Base-by-base conservation (phyloP, 495 filamentous ascomycete species). In the Penicillium angulare region DNA sequence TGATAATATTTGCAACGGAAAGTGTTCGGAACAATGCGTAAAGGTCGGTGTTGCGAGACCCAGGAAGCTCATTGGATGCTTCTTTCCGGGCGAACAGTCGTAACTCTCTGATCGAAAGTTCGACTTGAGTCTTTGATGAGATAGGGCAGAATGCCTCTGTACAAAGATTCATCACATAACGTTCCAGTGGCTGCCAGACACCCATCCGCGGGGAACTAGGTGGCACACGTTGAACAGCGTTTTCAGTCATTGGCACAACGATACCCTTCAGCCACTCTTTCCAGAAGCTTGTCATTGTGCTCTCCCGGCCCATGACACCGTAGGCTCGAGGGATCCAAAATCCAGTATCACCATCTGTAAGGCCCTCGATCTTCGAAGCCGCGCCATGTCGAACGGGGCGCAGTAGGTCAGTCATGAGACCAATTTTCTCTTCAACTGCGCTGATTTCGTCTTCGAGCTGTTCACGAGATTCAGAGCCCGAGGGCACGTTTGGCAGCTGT, bases 241-340 rank as follows among this genome's bases (percentile, higher is more conserved):
- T 90, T 64, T 96, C 88, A 13, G 84, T 90, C 93, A 97, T 97
- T 13, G 93, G 93, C 33, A 96, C 90, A 22, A 91, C 79, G 16
- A 98, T 79, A 7, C 92, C 93, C 67, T 88, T 84, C 33, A 98
- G 78, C 93, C 93, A 98, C 64, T 98, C 93, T 67, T 98, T 98
- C 93, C 93, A 97, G 73, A 98, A 98, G 45, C 82, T 86, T 41
- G 91, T 89, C 75, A 93, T 79, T 46, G 80, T 86, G 22, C 75
- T 75, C 64, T 98, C 92, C 47, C 90, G 82, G 27, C 93, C 93
- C 49, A 98, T 79, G 47, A 98, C 86, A 43, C 93, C 93, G 64
- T 92, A 98, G 5, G 92, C 89, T 50, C 93, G 82, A 47, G 93
- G 93, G 38, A 92, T 92, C 93, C 93, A 98, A 47, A 98, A 86